Evolutionary conservation across 805 yeast species (phyloP), one percentile per base, ranked within the genome.

Genomic region (Saturnispora serradocipensis): DNA sequence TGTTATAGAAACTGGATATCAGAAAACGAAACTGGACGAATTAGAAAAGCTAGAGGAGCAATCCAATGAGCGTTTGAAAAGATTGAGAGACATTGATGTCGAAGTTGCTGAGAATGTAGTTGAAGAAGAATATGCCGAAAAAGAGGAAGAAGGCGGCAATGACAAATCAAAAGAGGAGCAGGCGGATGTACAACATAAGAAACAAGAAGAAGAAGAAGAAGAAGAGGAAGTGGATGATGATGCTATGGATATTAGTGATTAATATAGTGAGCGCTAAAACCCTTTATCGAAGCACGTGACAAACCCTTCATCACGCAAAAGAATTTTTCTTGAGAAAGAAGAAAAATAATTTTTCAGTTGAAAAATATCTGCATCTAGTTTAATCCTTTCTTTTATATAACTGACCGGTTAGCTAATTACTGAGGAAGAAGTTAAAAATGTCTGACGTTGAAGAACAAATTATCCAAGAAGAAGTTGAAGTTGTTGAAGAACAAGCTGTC

Each of bases 361-460:
- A 38, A 38, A 16, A 18, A 13, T 38, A 5, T 20, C 16, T 30
- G 13, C 8, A 16, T n/a, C 2, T 16, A 8, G 10, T 27, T 16
- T 20, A 15, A 44, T 51, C 39, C 39, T 30, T 46, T 42, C 46
- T 50, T 34, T 49, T 45, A 36, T 46, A 45, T 49, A 59, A 67
- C 72, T 68, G 72, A 68, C 72, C 72, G 59, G 72, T 63, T 57
- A 46, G 72, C 62, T 57, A 46, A 48, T 48, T 56, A 61, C 70
- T 68, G 71, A 65, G 72, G 72, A 69, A 67, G 72, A 69, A 69
- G 72, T 58, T 45, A 44, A 66, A 53, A 56, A 69, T 85, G 97
- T 89, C 96, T 81, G 97, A 89, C 86, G 82, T 82, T 77, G 97
- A 90, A 84, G 85, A 82, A 74, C 83, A 77, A 74, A 80, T 78